Percentiles rank a stretch among this genome's conserved stretches.
phyloP scores from a whole-genome alignment of 176 grass and related monocot species.

The Tillandsia fasciculata region DNA sequence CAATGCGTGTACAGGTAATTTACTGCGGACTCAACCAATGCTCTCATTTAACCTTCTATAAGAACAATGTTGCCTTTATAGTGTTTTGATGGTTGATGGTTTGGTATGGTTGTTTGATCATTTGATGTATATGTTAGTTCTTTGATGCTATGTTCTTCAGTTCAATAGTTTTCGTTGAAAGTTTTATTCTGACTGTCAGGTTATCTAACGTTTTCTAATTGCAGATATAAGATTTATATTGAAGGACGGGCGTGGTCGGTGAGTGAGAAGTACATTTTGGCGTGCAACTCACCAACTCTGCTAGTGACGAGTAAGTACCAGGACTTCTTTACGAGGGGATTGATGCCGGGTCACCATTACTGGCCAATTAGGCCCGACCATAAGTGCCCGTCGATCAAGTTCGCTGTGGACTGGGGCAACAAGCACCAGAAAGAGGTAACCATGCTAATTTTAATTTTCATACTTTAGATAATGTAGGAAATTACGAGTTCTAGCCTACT shows the following conservation, averaged over 20 bases:
- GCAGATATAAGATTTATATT: slow-evolving; percentile 56
- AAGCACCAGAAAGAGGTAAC: slow-evolving; percentile 16
- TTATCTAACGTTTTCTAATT: too few species aligned
- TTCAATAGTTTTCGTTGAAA: too few species aligned
- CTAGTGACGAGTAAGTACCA: slow-evolving; percentile 27
- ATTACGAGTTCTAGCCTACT: too few species aligned
- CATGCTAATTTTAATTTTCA: neutral
- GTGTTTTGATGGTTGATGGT: neutral
- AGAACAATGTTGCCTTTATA: neutral
- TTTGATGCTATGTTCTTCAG: too few species aligned
- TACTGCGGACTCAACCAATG: neutral
- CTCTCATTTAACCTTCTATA: neutral
- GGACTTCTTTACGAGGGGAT: slow-evolving; percentile 42
- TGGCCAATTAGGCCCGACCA: slow-evolving; percentile 32
- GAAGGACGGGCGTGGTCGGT: slow-evolving; percentile 50
- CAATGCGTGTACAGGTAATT: slow-evolving; percentile 53
- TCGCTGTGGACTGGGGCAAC: slow-evolving; percentile 57
- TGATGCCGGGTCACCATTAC: slow-evolving; percentile 47
- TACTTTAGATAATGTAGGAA: neutral
- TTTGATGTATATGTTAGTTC: too few species aligned
- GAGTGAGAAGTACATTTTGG: slow-evolving; percentile 55
- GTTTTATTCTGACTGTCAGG: too few species aligned
- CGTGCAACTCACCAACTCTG: slow-evolving; percentile 41
- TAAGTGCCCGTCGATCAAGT: slow-evolving; percentile 47
- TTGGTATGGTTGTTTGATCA: neutral